phyloP scores from a whole-genome alignment of 2,329 filamentous ascomycete genomes.

The Neofusicoccum sp. region DNA sequence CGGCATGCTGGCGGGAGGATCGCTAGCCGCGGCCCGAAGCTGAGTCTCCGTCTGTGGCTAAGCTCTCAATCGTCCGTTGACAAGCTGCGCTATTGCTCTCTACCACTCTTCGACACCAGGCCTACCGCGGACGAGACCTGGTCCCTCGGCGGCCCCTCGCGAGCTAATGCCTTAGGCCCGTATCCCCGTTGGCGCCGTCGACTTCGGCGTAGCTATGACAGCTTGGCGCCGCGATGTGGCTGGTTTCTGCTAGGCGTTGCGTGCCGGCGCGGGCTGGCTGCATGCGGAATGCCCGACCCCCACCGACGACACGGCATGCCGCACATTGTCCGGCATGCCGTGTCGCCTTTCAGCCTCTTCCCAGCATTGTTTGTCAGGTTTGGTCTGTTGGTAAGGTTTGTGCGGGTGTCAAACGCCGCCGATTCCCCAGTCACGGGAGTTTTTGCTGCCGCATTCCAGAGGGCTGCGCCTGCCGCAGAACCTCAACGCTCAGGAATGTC shows the following conservation, averaged over 20 bases:
- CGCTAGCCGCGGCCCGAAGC: slow-evolving; percentile 7
- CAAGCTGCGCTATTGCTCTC: neutral
- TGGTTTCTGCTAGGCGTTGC: slow-evolving; percentile 13
- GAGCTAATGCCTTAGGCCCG: neutral
- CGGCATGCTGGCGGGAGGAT: slow-evolving; percentile 16
- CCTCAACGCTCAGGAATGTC: slow-evolving; percentile 31
- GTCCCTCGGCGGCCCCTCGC: slow-evolving; percentile 8
- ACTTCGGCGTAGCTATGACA: slow-evolving; percentile 1
- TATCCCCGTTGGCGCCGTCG: neutral
- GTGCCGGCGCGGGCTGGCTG: slow-evolving; percentile 1
- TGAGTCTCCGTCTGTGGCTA: slow-evolving; percentile 10
- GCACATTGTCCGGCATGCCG: slow-evolving; percentile 15
- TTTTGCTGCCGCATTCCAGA: slow-evolving; percentile 32
- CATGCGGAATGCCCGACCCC: slow-evolving; percentile 19
- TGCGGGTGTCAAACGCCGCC: slow-evolving; percentile 25
- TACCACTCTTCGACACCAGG: neutral
- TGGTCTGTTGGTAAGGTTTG: slow-evolving; percentile 25
- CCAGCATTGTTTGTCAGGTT: slow-evolving; percentile 21
- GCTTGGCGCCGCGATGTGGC: slow-evolving; percentile 7
- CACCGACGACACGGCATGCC: neutral
- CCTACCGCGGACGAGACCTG: slow-evolving; percentile 6
- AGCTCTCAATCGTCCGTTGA: slow-evolving; percentile 6
- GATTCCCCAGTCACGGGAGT: slow-evolving; percentile 20
- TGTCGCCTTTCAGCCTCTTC: slow-evolving; percentile 17
- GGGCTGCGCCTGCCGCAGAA: slow-evolving; percentile 33